Conservation (phyloP, 1,284 basidiomycete genomes). For the Cystobasidium slooffiae region DNA sequence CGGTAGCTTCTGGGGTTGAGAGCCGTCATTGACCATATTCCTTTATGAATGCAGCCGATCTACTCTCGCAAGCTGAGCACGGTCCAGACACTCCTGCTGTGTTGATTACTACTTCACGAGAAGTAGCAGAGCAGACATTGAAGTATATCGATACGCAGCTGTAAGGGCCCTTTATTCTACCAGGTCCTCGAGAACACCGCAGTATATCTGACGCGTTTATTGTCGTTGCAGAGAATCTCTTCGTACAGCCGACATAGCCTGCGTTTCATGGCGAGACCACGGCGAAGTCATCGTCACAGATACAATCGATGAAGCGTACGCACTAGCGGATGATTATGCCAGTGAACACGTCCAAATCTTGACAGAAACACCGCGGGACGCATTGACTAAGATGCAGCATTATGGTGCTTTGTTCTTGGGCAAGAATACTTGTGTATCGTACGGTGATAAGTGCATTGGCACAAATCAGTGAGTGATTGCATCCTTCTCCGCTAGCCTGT, state of each 20-base stretch:
- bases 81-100: slow-evolving; percentile 58
- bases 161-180: no score
- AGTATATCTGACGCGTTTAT: no score
- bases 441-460: slow-evolving; percentile 48
- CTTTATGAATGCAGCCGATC: slow-evolving; percentile 49
- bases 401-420: slow-evolving; percentile 58
- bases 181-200: no score
- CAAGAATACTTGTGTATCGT: slow-evolving; percentile 48
- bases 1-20: neutral
- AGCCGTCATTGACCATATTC: neutral
- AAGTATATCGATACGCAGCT: slow-evolving; percentile 44
- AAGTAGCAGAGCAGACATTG: slow-evolving; percentile 44
- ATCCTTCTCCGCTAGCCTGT: neutral
- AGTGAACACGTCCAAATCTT: slow-evolving; percentile 51
- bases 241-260: slow-evolving; percentile 40
- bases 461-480: slow-evolving; percentile 7
- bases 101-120: slow-evolving; percentile 53
- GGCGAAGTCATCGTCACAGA: slow-evolving; percentile 56
- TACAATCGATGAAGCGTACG: slow-evolving; percentile 53
- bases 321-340: slow-evolving; percentile 57
- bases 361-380: slow-evolving; percentile 52
- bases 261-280: slow-evolving; percentile 45
- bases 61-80: slow-evolving; percentile 58
- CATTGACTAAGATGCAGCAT: slow-evolving; percentile 52
- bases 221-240: slow-evolving; percentile 1